These are phyloP conservation scores for Triglochin maritima DNA, from an alignment of 106 monocot genomes.

Conservation along the genomic window DNA sequence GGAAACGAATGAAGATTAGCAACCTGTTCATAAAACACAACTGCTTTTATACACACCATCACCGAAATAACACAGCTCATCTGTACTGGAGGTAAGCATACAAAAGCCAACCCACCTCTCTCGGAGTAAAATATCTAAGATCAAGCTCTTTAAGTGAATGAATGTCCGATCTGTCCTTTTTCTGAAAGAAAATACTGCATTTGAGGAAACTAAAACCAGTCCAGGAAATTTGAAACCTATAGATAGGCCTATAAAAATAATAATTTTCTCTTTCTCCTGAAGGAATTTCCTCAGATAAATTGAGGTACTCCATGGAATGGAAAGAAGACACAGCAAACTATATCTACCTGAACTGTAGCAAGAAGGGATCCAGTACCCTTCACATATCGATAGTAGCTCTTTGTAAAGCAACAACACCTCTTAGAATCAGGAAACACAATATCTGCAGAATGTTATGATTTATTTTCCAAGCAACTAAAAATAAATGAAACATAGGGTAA, in stretches of 20 bases:
- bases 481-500: neutral
- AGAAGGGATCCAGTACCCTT: slow-evolving; percentile 96
- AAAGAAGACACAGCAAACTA: neutral
- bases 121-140: slow-evolving; percentile 90
- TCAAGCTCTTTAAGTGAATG: slow-evolving; percentile 43
- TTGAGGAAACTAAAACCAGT: neutral
- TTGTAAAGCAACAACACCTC: slow-evolving; percentile 95
- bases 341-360: slow-evolving; percentile 53
- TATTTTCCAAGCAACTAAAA: neutral
- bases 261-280: no score
- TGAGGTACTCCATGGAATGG: neutral
- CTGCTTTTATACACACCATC: no score
- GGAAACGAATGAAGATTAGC: slow-evolving; percentile 95
- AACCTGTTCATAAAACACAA: slow-evolving; percentile 31
- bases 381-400: slow-evolving; percentile 93
- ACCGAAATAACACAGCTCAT: no score
- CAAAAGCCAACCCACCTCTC: slow-evolving; percentile 33
- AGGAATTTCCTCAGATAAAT: no score
- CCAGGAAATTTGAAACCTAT: no score
- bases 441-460: slow-evolving; percentile 31
- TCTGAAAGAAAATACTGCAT: slow-evolving; percentile 2
- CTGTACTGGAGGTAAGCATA: no score
- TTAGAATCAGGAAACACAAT: slow-evolving; percentile 77
- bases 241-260: no score
- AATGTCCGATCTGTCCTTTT: slow-evolving; percentile 21